phyloP scores from a whole-genome alignment of 768 basidiomycete genomes.

The Tremella mesenterica region DNA sequence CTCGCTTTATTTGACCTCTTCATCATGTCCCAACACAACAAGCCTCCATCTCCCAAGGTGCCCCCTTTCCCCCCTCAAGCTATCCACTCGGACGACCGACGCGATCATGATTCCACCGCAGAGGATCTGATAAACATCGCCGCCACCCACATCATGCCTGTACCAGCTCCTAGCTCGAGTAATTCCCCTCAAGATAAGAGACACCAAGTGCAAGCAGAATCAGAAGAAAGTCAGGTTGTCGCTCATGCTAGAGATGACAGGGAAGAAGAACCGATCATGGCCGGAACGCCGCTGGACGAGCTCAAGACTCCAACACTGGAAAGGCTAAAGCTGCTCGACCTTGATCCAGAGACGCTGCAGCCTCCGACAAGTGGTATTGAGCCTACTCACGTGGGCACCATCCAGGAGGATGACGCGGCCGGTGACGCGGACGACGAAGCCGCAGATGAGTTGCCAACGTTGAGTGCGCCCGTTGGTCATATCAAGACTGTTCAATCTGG shows the following conservation, averaged over 20 bases:
- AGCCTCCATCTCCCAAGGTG: neutral
- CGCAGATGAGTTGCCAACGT: neutral
- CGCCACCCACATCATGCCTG: constrained; percentile 27
- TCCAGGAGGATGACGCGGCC: constrained; percentile 1
- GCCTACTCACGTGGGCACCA: constrained; percentile 2
- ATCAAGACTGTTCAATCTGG: too few species aligned
- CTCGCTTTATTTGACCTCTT: too few species aligned
- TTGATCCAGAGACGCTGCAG: neutral
- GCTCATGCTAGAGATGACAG: constrained; percentile 5
- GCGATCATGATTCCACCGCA: constrained; percentile 17
- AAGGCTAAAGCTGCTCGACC: neutral
- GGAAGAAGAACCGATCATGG: constrained; percentile 28
- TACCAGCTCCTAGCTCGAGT: too few species aligned
- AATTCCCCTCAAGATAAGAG: too few species aligned
- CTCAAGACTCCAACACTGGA: constrained; percentile 17
- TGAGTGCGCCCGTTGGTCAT: too few species aligned
- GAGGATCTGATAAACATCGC: constrained; percentile 31
- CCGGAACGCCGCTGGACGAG: constrained; percentile 37
- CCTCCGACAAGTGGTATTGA: too few species aligned
- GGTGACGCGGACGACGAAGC: neutral
- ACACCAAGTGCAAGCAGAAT: constrained; percentile 7
- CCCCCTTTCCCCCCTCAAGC: constrained; percentile 14
- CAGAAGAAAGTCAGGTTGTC: constrained; percentile 2
- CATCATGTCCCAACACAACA: neutral
- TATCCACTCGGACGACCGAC: neutral